Evolutionary conservation across 1,139 yeast genomes (phyloP).

Genomic region (Sugiyamaella castrensis): DNA sequence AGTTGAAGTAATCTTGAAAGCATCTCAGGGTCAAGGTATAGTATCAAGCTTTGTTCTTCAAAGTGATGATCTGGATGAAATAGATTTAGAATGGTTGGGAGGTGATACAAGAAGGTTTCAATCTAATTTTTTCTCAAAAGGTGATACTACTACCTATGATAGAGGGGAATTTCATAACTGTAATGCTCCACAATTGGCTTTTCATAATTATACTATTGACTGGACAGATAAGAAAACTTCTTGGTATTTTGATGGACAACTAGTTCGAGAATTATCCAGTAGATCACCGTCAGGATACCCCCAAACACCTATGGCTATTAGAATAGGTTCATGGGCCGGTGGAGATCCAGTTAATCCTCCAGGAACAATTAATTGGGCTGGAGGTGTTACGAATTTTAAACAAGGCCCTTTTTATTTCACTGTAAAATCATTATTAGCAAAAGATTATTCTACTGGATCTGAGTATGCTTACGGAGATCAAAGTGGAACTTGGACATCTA

Average conservation of each 20-base stretch:
- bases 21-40: slow-evolving; percentile 73
- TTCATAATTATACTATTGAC: slow-evolving; percentile 75
- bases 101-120: slow-evolving; percentile 70
- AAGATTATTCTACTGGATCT: slow-evolving; percentile 79
- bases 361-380: slow-evolving; percentile 85
- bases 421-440: slow-evolving; percentile 57
- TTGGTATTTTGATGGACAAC: slow-evolving; percentile 62
- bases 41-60: slow-evolving; percentile 78
- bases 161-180: slow-evolving; percentile 72
- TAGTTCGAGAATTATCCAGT: slow-evolving; percentile 51
- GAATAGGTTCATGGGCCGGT: slow-evolving; percentile 77
- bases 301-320: slow-evolving; percentile 71
- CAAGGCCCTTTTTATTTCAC: slow-evolving; percentile 68
- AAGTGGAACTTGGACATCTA: slow-evolving; percentile 67
- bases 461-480: slow-evolving; percentile 62
- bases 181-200: slow-evolving; percentile 47
- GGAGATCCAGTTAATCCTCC: slow-evolving; percentile 59
- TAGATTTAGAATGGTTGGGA: slow-evolving; percentile 84
- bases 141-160: slow-evolving; percentile 68
- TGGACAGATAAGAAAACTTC: slow-evolving; percentile 64
- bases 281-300: slow-evolving; percentile 55
- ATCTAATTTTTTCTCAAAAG: slow-evolving; percentile 78
- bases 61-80: slow-evolving; percentile 83
- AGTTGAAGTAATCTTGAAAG: slow-evolving; percentile 66
- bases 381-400: slow-evolving; percentile 66